Evolutionary conservation across 352 stramenopile species (phyloP), one percentile per base, ranked within the genome.

Genomic region (Bremia lactucae): DNA sequence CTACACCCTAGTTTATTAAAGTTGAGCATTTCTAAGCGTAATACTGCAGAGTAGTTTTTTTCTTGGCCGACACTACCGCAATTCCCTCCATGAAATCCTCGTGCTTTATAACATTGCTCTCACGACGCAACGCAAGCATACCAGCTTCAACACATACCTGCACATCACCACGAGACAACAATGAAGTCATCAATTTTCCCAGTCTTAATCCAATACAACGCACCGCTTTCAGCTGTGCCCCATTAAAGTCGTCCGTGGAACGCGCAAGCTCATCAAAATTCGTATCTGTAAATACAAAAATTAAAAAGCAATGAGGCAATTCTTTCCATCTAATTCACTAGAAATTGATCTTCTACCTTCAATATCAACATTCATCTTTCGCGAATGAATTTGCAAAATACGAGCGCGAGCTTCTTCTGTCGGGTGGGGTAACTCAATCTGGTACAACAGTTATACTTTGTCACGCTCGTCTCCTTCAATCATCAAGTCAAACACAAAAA

Each of bases 21-120:
- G 2, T 55, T n/a, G n/a, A n/a, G n/a, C n/a, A n/a, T 55, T 36
- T 59, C 47, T 97, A 98, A 37, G 93, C 91, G 71, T 97, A 98
- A 63, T 98, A 98, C 67, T 98, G 88, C 62, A 98, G 69, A 49
- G 74, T 96, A 28, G 91, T 84, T 73, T 98, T 98, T 78, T 98
- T 98, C 70, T 98, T 98, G 41, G 95, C 93, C 22, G 89, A 68
- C 18, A 99, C 96, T 31, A 98, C 91, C 25, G 77, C 95, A 61
- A 98, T 98, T n/a, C 87, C 96, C 60, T 98, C 96, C 83, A 98
- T 97, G 62, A 98, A 99, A 71, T 99, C 95, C 63, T 98, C 93
- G 69, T 98, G 95, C 56, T 97, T 91, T 50, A 98, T 98, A 55
- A 97, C 78, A 25, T 77, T 88, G 39, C 81, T 94, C 43, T 98